Percentiles rank a stretch among this genome's conserved stretches.
Conservation (phyloP, 352 stramenopile species). For the Phytophthora brassicae region DNA sequence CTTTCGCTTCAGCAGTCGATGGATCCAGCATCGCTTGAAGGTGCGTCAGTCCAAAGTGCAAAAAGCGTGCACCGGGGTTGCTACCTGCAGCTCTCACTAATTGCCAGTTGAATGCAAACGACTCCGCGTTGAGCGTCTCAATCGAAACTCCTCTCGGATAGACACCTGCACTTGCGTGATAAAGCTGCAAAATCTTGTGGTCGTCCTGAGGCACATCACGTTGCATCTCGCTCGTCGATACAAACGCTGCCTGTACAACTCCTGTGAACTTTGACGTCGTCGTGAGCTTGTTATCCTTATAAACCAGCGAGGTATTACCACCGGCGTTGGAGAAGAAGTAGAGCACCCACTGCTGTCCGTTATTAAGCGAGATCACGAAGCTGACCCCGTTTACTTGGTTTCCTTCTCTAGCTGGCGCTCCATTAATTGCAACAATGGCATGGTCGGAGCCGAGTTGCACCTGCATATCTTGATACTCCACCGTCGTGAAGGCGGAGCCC, state of each 20-base stretch:
- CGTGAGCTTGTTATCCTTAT: conserved; percentile 55
- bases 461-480: conserved; percentile 69
- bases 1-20: conserved; percentile 37
- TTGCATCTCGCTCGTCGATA: conserved; percentile 44
- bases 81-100: conserved; percentile 31
- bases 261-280: conserved; percentile 57
- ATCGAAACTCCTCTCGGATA: conserved; percentile 36
- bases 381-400: conserved; percentile 39
- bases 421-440: conserved; percentile 60
- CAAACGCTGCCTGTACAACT: conserved; percentile 64
- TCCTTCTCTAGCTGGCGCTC: conserved; percentile 34
- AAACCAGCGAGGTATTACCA: conserved; percentile 29
- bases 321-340: conserved; percentile 52
- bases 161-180: conserved; percentile 56
- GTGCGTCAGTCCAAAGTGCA: conserved; percentile 76
- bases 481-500: conserved; percentile 78
- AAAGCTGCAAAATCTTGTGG: conserved; percentile 55
- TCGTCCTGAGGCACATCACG: conserved; percentile 23
- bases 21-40: conserved; percentile 56
- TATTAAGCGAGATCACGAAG: conserved; percentile 74
- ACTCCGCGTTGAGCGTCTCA: conserved; percentile 31
- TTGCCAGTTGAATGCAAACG: conserved; percentile 68
- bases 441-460: conserved; percentile 69
- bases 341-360: conserved; percentile 72
- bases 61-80: conserved; percentile 35